Evolutionary conservation across 495 filamentous ascomycete genomes (phyloP).

Genomic region (Penicillium desertorum): DNA sequence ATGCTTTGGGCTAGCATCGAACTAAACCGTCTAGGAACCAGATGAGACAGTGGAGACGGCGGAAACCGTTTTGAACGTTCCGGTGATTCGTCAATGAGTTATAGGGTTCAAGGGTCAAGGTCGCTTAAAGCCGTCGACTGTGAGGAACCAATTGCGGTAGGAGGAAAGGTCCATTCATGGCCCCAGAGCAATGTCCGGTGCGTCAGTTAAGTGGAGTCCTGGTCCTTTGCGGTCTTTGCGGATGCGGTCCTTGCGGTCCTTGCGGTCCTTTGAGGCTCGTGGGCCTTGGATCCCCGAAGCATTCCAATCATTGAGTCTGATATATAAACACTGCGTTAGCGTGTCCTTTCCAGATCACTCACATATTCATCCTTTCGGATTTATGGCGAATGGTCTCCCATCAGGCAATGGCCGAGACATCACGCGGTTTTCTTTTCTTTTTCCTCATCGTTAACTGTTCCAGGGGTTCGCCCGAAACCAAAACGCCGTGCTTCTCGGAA

Average conservation of each 20-base stretch:
- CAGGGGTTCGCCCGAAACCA: conserved; percentile 10
- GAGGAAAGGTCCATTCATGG: conserved; percentile 6
- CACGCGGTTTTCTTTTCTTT: neutral
- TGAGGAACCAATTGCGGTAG: conserved; percentile 13
- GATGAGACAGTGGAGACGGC: conserved; percentile 15
- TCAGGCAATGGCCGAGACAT: conserved; percentile 2
- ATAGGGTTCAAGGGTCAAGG: conserved; percentile 27
- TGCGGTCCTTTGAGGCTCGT: conserved; percentile 24
- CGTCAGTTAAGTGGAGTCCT: conserved; percentile 31
- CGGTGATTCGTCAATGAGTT: conserved; percentile 21
- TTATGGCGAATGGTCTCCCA: conserved; percentile 4
- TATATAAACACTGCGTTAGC: conserved; percentile 10
- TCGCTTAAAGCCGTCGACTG: conserved; percentile 25
- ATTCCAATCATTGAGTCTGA: conserved; percentile 7
- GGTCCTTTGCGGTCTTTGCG: no score
- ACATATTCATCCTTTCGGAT: neutral
- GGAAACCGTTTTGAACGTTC: neutral
- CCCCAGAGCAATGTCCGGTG: conserved; percentile 28
- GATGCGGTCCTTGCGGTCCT: conserved; percentile 4
- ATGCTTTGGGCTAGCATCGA: conserved; percentile 28
- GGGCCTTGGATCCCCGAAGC: conserved; percentile 4
- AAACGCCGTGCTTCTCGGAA: conserved; percentile 6
- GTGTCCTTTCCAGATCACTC: neutral
- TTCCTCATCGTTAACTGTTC: neutral
- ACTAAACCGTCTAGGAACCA: conserved; percentile 24